Conservation (phyloP, 2,329 filamentous ascomycete genomes). For the Fonsecaea pedrosoi region DNA sequence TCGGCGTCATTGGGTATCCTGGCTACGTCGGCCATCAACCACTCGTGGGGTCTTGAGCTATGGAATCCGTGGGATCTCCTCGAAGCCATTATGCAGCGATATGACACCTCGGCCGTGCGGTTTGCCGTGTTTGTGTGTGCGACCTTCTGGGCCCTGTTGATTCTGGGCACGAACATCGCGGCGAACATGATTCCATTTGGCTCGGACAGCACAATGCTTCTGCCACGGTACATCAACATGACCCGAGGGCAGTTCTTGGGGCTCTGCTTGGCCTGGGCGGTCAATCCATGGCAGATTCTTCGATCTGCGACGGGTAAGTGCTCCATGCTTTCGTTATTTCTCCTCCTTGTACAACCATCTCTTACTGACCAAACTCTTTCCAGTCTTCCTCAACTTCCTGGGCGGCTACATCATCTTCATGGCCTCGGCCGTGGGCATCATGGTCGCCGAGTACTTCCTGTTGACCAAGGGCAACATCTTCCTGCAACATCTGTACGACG, state of each 20-base stretch:
- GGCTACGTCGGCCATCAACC: constrained; percentile 49
- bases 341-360: too few species aligned
- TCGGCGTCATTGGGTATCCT: constrained; percentile 55
- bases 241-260: constrained; percentile 15
- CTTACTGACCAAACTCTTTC: not conserved
- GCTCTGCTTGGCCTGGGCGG: constrained; percentile 9
- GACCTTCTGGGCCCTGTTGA: constrained; percentile 10
- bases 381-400: constrained; percentile 18
- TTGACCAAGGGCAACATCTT: constrained; percentile 20
- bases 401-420: constrained; percentile 22
- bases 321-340: not conserved
- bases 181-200: constrained; percentile 26
- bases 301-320: constrained; percentile 9
- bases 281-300: constrained; percentile 21
- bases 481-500: constrained; percentile 16
- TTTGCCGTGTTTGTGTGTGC: constrained; percentile 20
- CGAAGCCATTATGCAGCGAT: constrained; percentile 18
- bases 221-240: constrained; percentile 24
- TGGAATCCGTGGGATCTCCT: constrained; percentile 43
- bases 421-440: constrained; percentile 19
- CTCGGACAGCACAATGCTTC: constrained; percentile 12
- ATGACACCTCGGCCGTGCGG: constrained; percentile 7
- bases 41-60: constrained; percentile 46
- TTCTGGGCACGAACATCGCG: constrained; percentile 18
- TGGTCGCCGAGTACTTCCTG: constrained; percentile 21